Percentiles rank a stretch among this genome's conserved stretches.
Evolutionary conservation across 176 grass and related monocot species (phyloP).

Genomic region (Lolium multiflorum): DNA sequence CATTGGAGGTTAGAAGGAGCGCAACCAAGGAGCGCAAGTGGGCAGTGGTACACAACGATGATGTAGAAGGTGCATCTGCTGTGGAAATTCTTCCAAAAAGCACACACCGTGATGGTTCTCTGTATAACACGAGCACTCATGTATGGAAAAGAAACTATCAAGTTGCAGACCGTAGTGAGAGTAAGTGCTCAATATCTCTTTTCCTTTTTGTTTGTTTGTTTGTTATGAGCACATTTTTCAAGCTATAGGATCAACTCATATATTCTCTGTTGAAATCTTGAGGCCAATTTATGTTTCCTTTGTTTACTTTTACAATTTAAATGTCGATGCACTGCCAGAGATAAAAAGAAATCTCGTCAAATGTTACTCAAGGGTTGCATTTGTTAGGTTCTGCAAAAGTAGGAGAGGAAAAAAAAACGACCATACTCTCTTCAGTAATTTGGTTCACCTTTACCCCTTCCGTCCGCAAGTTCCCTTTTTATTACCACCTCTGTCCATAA

Average conservation of each 20-base stretch:
- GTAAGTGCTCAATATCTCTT: slow-evolving; percentile 30
- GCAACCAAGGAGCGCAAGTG: neutral
- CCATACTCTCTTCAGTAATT: neutral
- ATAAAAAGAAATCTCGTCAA: slow-evolving; percentile 20
- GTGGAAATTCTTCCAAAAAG: neutral
- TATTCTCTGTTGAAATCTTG: slow-evolving; percentile 9
- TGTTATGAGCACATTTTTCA: neutral
- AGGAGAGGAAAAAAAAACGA: neutral
- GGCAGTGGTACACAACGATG: neutral
- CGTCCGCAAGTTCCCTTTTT: neutral
- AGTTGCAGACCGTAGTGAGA: slow-evolving; percentile 23
- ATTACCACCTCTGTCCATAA: neutral
- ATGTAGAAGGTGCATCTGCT: neutral
- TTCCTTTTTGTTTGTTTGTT: neutral
- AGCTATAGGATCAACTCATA: neutral
- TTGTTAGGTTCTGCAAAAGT: neutral
- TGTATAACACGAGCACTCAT: neutral
- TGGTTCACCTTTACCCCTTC: neutral
- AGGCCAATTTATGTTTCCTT: neutral
- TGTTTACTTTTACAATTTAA: neutral
- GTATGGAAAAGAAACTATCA: neutral
- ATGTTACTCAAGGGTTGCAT: neutral
- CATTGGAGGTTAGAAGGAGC: neutral
- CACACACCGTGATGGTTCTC: slow-evolving; percentile 30
- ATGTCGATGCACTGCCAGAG: too few species aligned